A percentile compares a stretch with the other conserved stretches of the same genome.
Evolutionary conservation across 2,329 filamentous ascomycete genomes (phyloP).

Genomic region (Apiospora rasikravindrae): DNA sequence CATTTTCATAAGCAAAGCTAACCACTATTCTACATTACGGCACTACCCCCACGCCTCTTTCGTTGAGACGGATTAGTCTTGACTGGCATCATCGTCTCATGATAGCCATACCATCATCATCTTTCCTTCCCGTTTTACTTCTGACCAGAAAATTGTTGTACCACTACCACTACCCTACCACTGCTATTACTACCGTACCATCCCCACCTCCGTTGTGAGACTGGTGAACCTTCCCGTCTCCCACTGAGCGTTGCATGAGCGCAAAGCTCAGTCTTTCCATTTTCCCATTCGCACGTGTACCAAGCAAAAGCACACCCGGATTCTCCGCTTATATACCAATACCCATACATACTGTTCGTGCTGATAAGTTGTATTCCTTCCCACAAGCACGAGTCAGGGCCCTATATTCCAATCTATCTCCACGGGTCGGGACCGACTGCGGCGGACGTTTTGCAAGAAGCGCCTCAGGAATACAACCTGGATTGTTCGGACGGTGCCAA

Average conservation of each 20-base stretch:
- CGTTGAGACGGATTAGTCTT: conserved; percentile 3
- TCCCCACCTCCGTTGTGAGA: conserved; percentile 6
- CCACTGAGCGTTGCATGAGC: conserved; percentile 4
- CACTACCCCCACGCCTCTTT: conserved; percentile 12
- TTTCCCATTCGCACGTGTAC: conserved; percentile 11
- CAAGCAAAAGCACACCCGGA: not conserved
- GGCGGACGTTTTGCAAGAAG: conserved; percentile 16
- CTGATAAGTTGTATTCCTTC: conserved; percentile 2
- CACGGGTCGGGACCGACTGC: conserved; percentile 11
- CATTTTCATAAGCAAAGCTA: not conserved
- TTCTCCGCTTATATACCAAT: conserved; percentile 12
- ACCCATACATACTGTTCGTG: not conserved
- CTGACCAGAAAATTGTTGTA: not conserved
- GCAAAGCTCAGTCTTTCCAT: conserved; percentile 2
- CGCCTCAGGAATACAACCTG: conserved; percentile 4
- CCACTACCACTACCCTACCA: not conserved
- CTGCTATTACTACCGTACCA: not conserved
- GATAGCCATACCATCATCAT: conserved; percentile 1
- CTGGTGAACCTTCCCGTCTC: conserved; percentile 13
- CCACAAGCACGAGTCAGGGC: conserved; percentile 14
- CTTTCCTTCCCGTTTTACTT: conserved; percentile 14
- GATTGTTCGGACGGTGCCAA: conserved; percentile 19
- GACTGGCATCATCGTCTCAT: conserved; percentile 17
- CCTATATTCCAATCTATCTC: not conserved
- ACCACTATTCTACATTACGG: not conserved